phyloP scores from a whole-genome alignment of 176 grass and related monocot species.

The Oryza nivara region DNA sequence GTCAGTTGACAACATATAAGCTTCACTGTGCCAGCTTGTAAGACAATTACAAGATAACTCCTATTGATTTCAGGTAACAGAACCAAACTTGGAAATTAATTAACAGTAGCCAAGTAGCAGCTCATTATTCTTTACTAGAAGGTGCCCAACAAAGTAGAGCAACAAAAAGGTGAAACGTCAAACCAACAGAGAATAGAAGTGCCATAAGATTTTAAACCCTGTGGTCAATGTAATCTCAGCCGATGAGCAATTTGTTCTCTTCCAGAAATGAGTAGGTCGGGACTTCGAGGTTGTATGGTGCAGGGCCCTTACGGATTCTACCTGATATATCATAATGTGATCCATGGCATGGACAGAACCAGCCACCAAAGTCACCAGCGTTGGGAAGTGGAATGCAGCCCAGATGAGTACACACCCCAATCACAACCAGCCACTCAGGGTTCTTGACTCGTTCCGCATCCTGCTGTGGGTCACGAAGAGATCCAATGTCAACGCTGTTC shows the following conservation, averaged over 20 bases:
- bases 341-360: slow-evolving; percentile 95
- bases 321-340: slow-evolving; percentile 90
- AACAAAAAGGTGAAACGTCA: slow-evolving; percentile 38
- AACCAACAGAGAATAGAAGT: slow-evolving; percentile 37
- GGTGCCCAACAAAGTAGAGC: slow-evolving; percentile 30
- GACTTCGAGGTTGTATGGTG: slow-evolving; percentile 87
- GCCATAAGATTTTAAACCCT: slow-evolving; percentile 17
- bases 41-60: slow-evolving; percentile 25
- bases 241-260: slow-evolving; percentile 84
- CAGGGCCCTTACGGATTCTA: slow-evolving; percentile 89
- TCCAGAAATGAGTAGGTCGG: slow-evolving; percentile 83
- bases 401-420: slow-evolving; percentile 87
- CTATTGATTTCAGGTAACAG: slow-evolving; percentile 20
- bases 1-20: slow-evolving; percentile 8
- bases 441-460: slow-evolving; percentile 81
- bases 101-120: slow-evolving; percentile 40
- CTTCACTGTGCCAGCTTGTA: slow-evolving; percentile 7
- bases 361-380: slow-evolving; percentile 80
- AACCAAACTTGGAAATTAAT: slow-evolving; percentile 38
- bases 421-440: slow-evolving; percentile 85
- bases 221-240: slow-evolving; percentile 43
- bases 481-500: slow-evolving; percentile 66
- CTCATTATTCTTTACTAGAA: slow-evolving; percentile 52
- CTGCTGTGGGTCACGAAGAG: slow-evolving; percentile 75
- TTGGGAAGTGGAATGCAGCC: slow-evolving; percentile 93